These are phyloP conservation scores for Ustilago tritici DNA, from an alignment of 1,284 basidiomycete genomes.

Conservation along the genomic window DNA sequence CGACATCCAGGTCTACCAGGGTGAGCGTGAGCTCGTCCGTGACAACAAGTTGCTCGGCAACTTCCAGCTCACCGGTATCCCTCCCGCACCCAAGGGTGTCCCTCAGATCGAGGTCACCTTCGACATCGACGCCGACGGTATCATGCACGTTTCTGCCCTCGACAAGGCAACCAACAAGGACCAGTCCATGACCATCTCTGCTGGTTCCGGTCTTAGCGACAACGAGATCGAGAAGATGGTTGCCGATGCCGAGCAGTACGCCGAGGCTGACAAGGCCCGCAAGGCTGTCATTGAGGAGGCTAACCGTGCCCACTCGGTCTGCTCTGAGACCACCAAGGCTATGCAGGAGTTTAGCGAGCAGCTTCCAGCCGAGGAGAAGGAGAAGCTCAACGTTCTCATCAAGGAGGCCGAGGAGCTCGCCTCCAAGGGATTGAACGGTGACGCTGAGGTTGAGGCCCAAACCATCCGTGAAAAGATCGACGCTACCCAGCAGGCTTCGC, in stretches of 20 bases:
- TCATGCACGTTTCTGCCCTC: constrained; percentile 95
- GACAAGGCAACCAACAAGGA: constrained; percentile 98
- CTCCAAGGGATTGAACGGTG: constrained; percentile 88
- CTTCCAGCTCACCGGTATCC: constrained; percentile 98
- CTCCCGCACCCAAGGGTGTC: constrained; percentile 96
- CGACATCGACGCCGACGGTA: constrained; percentile 97
- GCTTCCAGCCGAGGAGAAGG: constrained; percentile 89
- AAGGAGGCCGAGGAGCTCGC: constrained; percentile 91
- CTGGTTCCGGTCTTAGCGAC: constrained; percentile 94
- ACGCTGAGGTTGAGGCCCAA: constrained; percentile 84
- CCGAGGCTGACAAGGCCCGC: constrained; percentile 79
- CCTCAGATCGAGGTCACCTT: constrained; percentile 99
- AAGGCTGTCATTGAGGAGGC: constrained; percentile 92
- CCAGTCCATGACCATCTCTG: constrained; percentile 96
- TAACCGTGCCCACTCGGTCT: constrained; percentile 96
- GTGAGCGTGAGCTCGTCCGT: constrained; percentile 94
- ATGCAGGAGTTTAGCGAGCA: constrained; percentile 98
- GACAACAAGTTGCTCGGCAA: constrained; percentile 99
- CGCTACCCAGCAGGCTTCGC: constrained; percentile 94
- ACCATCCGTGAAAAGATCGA: constrained; percentile 91
- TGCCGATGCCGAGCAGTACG: constrained; percentile 90
- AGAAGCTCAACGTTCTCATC: constrained; percentile 80
- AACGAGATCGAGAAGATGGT: constrained; percentile 99
- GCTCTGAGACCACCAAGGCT: constrained; percentile 94
- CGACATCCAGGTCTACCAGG: constrained; percentile 93